These are phyloP conservation scores for Trametes cingulata DNA, from an alignment of 768 basidiomycete species.

Conservation along the genomic window DNA sequence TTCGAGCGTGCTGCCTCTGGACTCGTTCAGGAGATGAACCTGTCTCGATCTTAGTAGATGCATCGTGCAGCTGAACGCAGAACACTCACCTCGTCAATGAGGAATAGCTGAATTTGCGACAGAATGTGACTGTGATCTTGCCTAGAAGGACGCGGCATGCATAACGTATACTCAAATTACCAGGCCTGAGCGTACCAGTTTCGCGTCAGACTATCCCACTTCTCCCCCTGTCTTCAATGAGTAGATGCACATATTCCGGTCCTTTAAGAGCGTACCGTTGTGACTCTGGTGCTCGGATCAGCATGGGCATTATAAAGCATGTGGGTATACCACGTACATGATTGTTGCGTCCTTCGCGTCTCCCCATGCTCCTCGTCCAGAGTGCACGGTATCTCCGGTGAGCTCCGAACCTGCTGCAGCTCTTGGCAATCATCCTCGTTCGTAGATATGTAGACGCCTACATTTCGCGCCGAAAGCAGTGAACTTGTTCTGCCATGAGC, in stretches of 20 bases:
- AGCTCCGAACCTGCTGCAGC: slow-evolving; percentile 70
- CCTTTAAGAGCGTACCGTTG: slow-evolving; percentile 15
- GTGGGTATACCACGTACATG: slow-evolving; percentile 52
- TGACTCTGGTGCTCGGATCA: slow-evolving; percentile 20
- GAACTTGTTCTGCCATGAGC: slow-evolving; percentile 86
- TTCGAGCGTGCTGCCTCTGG: slow-evolving; percentile 89
- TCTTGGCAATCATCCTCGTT: no score
- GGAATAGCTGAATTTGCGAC: slow-evolving; percentile 72
- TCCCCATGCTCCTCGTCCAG: slow-evolving; percentile 66
- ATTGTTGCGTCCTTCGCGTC: slow-evolving; percentile 76
- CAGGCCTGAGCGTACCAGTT: slow-evolving; percentile 61
- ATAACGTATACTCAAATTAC: no score
- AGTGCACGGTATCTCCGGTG: slow-evolving; percentile 84
- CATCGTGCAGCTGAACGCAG: neutral
- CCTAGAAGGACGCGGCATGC: slow-evolving; percentile 38
- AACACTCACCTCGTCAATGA: slow-evolving; percentile 81
- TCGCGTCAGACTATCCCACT: slow-evolving; percentile 93
- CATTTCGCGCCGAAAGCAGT: slow-evolving; percentile 75
- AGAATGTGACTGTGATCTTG: slow-evolving; percentile 64
- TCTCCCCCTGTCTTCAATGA: slow-evolving; percentile 69
- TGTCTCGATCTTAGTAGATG: slow-evolving; percentile 33
- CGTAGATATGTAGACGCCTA: slow-evolving; percentile 34
- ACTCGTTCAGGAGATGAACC: slow-evolving; percentile 92
- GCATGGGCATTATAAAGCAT: neutral
- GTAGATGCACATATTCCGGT: slow-evolving; percentile 6